Conservation (phyloP, 2,329 filamentous ascomycete genomes). For the Scedosporium boydii region DNA sequence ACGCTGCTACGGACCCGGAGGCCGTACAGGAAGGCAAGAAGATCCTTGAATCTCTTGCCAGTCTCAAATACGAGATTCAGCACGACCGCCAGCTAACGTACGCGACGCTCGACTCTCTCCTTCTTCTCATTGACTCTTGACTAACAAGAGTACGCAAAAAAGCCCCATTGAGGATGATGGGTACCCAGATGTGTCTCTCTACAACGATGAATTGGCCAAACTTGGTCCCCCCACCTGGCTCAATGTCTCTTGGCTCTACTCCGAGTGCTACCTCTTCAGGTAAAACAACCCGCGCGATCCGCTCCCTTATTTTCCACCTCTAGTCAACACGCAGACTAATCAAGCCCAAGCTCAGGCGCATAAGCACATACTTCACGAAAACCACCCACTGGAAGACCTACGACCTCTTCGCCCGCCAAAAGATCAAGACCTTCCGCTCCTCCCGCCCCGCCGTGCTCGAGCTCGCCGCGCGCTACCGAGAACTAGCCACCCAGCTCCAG, state of each 20-base stretch:
- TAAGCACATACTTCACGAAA: constrained; percentile 67
- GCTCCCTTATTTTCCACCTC: neutral
- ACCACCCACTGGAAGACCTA: constrained; percentile 81
- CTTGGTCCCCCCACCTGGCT: constrained; percentile 65
- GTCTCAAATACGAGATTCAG: constrained; percentile 89
- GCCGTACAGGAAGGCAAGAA: constrained; percentile 73
- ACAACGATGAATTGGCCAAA: constrained; percentile 76
- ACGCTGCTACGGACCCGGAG: constrained; percentile 47
- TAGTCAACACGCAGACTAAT: constrained; percentile 6
- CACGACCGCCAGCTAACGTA: constrained; percentile 76
- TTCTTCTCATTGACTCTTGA: neutral
- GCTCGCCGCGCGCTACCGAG: constrained; percentile 67
- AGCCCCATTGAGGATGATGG: constrained; percentile 73
- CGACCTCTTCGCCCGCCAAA: constrained; percentile 83
- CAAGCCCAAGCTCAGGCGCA: constrained; percentile 42
- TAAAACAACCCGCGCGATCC: constrained; percentile 22
- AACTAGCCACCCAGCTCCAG: constrained; percentile 58
- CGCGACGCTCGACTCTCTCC: constrained; percentile 15
- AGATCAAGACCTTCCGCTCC: constrained; percentile 84
- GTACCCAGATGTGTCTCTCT: constrained; percentile 62
- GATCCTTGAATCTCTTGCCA: constrained; percentile 69
- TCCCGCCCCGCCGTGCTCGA: constrained; percentile 81
- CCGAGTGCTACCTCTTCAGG: constrained; percentile 92
- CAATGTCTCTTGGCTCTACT: constrained; percentile 76
- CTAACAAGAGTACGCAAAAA: neutral